Conservation (phyloP, 345 rosid species). For the Crucihimalaya himalaica region DNA sequence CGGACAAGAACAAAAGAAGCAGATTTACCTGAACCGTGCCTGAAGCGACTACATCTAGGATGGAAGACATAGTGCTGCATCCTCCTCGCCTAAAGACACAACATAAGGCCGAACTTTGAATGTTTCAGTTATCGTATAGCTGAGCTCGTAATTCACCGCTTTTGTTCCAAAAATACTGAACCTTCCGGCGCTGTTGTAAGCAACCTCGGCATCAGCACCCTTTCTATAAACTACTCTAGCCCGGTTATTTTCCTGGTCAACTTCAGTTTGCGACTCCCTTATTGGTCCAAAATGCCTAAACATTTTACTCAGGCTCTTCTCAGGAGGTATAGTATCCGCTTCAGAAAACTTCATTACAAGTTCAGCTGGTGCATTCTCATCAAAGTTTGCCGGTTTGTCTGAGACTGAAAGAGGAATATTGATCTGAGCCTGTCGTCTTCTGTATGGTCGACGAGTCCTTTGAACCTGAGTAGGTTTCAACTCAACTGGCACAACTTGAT, state of each 20-base stretch:
- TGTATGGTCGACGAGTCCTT: slow-evolving; percentile 59
- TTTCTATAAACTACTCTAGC: slow-evolving; percentile 90
- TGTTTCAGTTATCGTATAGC: slow-evolving; percentile 54
- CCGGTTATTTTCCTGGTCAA: slow-evolving; percentile 66
- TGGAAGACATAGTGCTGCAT: slow-evolving; percentile 34
- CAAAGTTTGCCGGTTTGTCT: slow-evolving; percentile 56
- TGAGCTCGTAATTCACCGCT: slow-evolving; percentile 77
- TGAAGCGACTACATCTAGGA: slow-evolving; percentile 12
- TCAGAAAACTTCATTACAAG: slow-evolving; percentile 74
- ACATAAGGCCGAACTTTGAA: slow-evolving; percentile 48
- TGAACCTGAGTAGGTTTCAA: slow-evolving; percentile 54
- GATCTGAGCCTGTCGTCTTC: slow-evolving; percentile 60
- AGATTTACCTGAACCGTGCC: slow-evolving; percentile 41
- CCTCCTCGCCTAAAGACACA: slow-evolving; percentile 48
- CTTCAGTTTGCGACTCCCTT: slow-evolving; percentile 70
- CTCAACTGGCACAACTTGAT: slow-evolving; percentile 57
- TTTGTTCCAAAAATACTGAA: slow-evolving; percentile 74
- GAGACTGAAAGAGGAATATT: slow-evolving; percentile 33
- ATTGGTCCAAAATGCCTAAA: slow-evolving; percentile 82
- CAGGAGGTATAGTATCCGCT: slow-evolving; percentile 70
- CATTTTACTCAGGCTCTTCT: slow-evolving; percentile 74
- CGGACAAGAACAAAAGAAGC: neutral
- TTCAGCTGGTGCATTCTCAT: slow-evolving; percentile 75
- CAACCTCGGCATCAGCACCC: slow-evolving; percentile 76
- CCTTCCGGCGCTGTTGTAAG: slow-evolving; percentile 73